A percentile compares a stretch with the other conserved stretches of the same genome.
These are phyloP conservation scores for Globisporangium orthogonon DNA, from an alignment of 352 stramenopile genomes.

Conservation along the genomic window DNA sequence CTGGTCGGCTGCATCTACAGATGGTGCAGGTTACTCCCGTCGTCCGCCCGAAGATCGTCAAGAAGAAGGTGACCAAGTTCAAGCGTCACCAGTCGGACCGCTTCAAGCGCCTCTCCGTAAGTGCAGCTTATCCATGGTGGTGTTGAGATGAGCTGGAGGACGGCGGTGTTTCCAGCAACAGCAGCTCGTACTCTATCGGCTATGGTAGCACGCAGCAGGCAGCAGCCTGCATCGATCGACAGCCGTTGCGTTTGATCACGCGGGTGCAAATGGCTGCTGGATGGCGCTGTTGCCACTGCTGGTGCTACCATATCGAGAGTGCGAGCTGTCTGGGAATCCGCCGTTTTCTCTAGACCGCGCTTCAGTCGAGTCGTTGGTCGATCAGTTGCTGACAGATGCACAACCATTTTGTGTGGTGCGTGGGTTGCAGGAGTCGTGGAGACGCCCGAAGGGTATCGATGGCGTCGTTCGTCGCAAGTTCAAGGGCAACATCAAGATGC, in stretches of 20 bases:
- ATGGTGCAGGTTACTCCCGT: conserved; percentile 91
- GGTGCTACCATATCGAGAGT: background rate
- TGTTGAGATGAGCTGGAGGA: background rate
- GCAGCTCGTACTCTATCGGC: no score
- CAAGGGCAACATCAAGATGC: conserved; percentile 98
- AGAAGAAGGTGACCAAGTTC: conserved; percentile 99
- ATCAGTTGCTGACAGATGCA: background rate
- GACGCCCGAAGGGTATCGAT: conserved; percentile 99
- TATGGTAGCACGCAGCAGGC: background rate
- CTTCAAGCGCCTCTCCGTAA: conserved; percentile 96
- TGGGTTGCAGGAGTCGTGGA: conserved; percentile 85
- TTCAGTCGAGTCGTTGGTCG: background rate
- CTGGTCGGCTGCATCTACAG: conserved; percentile 22
- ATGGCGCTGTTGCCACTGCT: background rate
- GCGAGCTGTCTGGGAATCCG: background rate
- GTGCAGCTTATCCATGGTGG: conserved; percentile 16
- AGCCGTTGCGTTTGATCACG: no score
- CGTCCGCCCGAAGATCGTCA: conserved; percentile 93
- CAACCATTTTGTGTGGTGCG: background rate
- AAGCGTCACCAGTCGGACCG: conserved; percentile 98
- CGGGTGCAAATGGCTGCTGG: background rate
- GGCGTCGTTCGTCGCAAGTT: conserved; percentile 98
- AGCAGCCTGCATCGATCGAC: background rate
- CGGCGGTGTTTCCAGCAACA: background rate
- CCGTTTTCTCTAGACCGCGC: background rate